Conservation (phyloP, 2,329 filamentous ascomycete genomes). For the Juglanconis oblonga region DNA sequence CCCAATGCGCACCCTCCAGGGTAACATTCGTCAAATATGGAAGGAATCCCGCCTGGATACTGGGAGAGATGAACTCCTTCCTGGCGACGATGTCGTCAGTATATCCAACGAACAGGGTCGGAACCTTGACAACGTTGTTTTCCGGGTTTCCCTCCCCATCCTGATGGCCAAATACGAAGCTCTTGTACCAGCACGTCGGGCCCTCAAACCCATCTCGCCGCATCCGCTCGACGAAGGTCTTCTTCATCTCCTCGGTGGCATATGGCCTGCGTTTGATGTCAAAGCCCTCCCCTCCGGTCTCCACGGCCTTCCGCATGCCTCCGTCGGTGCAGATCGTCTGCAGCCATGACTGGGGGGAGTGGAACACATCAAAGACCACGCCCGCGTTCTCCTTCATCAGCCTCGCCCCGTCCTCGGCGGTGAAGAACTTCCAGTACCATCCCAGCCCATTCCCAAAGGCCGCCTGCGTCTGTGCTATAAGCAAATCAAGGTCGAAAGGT, state of each 20-base stretch:
- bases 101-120: conserved; percentile 26
- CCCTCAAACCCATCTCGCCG: conserved; percentile 26
- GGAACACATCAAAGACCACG: conserved; percentile 31
- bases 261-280: conserved; percentile 25
- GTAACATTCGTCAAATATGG: conserved; percentile 24
- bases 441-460: conserved; percentile 34
- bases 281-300: conserved; percentile 20
- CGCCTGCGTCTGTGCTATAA: conserved; percentile 30
- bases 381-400: conserved; percentile 38
- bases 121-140: conserved; percentile 22
- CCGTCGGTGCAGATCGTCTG: conserved; percentile 34
- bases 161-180: conserved; percentile 21
- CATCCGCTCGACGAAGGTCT: conserved; percentile 26
- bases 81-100: conserved; percentile 26
- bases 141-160: conserved; percentile 21
- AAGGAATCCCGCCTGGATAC: conserved; percentile 23
- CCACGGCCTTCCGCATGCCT: conserved; percentile 30
- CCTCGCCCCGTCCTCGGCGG: conserved; percentile 33
- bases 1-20: conserved; percentile 29
- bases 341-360: conserved; percentile 31
- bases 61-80: conserved; percentile 19
- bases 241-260: conserved; percentile 24
- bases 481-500: conserved; percentile 34
- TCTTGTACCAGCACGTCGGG: conserved; percentile 28
- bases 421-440: conserved; percentile 46